phyloP scores from a whole-genome alignment of 306 rosid genomes.

The Biancaea sappan region DNA sequence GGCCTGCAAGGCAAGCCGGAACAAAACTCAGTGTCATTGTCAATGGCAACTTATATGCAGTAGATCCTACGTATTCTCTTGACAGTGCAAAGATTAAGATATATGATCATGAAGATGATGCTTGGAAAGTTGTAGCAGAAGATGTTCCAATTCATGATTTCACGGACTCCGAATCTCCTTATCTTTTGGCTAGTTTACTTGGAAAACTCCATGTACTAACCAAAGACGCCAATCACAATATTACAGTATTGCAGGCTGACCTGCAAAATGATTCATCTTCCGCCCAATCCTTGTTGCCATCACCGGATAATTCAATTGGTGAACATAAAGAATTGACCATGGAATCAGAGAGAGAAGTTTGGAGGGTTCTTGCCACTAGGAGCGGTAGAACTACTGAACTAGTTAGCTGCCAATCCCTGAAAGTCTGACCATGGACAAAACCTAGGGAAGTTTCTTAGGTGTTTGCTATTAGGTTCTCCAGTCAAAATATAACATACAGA shows the following conservation, averaged over 20 bases:
- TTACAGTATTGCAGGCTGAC: constrained; percentile 47
- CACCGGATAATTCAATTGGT: constrained; percentile 26
- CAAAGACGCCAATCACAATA: constrained; percentile 49
- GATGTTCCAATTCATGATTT: constrained; percentile 49
- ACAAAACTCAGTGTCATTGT: constrained; percentile 42
- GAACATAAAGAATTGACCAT: constrained; percentile 30
- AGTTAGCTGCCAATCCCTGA: constrained; percentile 51
- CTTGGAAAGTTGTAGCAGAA: constrained; percentile 53
- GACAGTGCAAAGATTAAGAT: constrained; percentile 40
- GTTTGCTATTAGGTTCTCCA: not conserved
- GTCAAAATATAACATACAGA: not conserved
- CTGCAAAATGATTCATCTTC: constrained; percentile 37
- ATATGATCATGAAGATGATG: constrained; percentile 47
- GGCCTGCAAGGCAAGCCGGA: constrained; percentile 51
- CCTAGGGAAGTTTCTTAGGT: not conserved
- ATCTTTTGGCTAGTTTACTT: constrained; percentile 51
- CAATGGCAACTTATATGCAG: constrained; percentile 36
- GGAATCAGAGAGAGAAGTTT: constrained; percentile 35
- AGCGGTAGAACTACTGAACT: constrained; percentile 44
- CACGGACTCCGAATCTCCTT: constrained; percentile 48
- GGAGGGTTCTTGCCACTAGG: constrained; percentile 46
- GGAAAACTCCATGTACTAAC: constrained; percentile 53
- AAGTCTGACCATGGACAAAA: constrained; percentile 32
- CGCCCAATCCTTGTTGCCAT: constrained; percentile 17
- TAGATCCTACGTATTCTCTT: constrained; percentile 43